Evolutionary conservation across 371 early-diverging fungal species (phyloP).

Genomic region (Mortierella sp.): DNA sequence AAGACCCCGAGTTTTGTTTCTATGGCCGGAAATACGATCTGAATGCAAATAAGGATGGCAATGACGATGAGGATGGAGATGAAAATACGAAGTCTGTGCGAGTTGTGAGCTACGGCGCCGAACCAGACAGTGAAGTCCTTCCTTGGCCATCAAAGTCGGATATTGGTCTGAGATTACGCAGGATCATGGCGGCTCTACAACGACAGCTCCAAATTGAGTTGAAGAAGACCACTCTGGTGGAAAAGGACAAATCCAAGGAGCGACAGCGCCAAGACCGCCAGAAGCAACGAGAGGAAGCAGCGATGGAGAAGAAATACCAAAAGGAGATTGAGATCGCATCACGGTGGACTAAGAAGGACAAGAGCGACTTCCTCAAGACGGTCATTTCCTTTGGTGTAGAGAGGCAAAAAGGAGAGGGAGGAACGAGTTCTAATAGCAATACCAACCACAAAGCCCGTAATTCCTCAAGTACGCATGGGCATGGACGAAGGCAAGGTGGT

Average conservation of each 20-base stretch:
- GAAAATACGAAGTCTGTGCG: not conserved
- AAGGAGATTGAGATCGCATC: slow-evolving; percentile 52
- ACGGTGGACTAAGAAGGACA: slow-evolving; percentile 71
- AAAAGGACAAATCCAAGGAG: slow-evolving; percentile 40
- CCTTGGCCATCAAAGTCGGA: slow-evolving; percentile 69
- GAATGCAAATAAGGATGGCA: slow-evolving; percentile 9
- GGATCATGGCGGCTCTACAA: slow-evolving; percentile 70
- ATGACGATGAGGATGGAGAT: slow-evolving; percentile 31
- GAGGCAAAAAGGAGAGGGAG: not conserved
- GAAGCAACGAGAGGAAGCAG: slow-evolving; percentile 54
- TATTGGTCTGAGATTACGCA: slow-evolving; percentile 70
- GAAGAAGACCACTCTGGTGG: slow-evolving; percentile 22
- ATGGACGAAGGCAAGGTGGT: not conserved
- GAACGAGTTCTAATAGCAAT: no score
- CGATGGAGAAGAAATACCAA: slow-evolving; percentile 49
- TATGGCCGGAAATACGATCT: slow-evolving; percentile 59
- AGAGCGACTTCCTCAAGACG: slow-evolving; percentile 70
- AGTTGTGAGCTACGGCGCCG: not conserved
- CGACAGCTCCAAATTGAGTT: slow-evolving; percentile 58
- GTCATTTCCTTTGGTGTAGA: slow-evolving; percentile 73
- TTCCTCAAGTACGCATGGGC: slow-evolving; percentile 4
- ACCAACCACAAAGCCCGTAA: no score
- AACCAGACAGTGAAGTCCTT: slow-evolving; percentile 22
- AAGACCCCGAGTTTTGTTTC: slow-evolving; percentile 73
- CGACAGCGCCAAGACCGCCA: slow-evolving; percentile 42